Evolutionary conservation across 176 grass and related monocot species (phyloP).

Genomic region (Pontederia paniculata): DNA sequence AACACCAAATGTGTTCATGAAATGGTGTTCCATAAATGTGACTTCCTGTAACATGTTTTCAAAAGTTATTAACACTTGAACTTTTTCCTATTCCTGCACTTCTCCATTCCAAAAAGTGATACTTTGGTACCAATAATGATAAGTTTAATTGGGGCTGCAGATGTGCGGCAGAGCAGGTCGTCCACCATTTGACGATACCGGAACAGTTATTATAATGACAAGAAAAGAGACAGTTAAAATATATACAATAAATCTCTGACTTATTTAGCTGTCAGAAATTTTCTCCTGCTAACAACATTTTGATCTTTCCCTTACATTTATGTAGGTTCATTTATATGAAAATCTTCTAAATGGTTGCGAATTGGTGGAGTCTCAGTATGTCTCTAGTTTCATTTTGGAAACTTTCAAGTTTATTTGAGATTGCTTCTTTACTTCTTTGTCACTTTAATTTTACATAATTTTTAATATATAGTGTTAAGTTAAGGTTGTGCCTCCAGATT

Average conservation of each 20-base stretch:
- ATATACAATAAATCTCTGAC: neutral
- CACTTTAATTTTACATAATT: neutral
- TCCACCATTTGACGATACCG: conserved; percentile 92
- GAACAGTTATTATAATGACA: conserved; percentile 97
- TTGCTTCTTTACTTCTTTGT: neutral
- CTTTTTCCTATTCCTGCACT: too few relatives aligned
- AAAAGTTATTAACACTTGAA: too few relatives aligned
- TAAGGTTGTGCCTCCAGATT: conserved; percentile 40
- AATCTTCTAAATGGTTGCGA: conserved; percentile 90
- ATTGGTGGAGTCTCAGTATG: conserved; percentile 98
- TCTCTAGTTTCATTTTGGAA: conserved; percentile 15
- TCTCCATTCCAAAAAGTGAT: too few relatives aligned
- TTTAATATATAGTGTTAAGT: neutral
- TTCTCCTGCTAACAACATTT: conserved; percentile 9
- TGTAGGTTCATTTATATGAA: conserved; percentile 91
- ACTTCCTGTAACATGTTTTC: too few relatives aligned
- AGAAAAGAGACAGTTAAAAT: conserved; percentile 92
- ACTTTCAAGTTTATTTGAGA: neutral
- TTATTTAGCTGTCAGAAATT: neutral
- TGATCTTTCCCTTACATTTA: conserved; percentile 9
- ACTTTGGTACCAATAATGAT: too few relatives aligned
- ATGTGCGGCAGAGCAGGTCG: conserved; percentile 97
- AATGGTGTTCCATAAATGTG: too few relatives aligned
- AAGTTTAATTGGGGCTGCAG: conserved; percentile 27
- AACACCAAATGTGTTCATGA: too few relatives aligned